Percentiles rank a stretch among this genome's conserved stretches.
Evolutionary conservation across 2,329 filamentous ascomycete species (phyloP).

Genomic region (Diaporthe sp.): DNA sequence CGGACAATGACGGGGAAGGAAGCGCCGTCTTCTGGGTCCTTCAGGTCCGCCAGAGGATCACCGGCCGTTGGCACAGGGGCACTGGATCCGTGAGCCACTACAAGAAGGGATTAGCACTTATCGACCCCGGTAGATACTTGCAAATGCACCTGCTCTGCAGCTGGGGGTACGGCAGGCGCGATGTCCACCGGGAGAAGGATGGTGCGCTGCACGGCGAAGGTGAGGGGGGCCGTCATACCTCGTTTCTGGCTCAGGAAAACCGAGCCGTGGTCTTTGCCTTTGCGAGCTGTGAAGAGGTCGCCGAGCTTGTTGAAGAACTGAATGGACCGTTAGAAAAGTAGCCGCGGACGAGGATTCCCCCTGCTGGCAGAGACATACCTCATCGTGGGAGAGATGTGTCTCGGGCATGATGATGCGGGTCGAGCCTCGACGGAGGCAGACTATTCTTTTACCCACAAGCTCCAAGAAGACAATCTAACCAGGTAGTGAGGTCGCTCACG

Average conservation of each 20-base stretch:
- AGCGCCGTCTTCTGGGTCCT: constrained; percentile 51
- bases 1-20: constrained; percentile 79
- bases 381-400: constrained; percentile 54
- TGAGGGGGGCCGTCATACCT: constrained; percentile 63
- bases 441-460: background rate
- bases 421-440: background rate
- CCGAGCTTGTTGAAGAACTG: constrained; percentile 82
- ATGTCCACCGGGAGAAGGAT: background rate
- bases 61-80: constrained; percentile 59
- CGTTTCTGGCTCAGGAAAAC: constrained; percentile 84
- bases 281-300: constrained; percentile 76
- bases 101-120: background rate
- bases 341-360: no score
- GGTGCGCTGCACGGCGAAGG: background rate
- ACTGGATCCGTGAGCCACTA: constrained; percentile 62
- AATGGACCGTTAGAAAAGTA: constrained; percentile 39
- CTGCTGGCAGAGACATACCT: constrained; percentile 48
- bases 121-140: background rate
- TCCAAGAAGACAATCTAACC: background rate
- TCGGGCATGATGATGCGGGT: constrained; percentile 46
- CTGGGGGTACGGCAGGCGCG: background rate
- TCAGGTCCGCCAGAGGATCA: constrained; percentile 72
- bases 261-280: constrained; percentile 79
- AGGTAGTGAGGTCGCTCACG: background rate
- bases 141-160: background rate